Conservation (phyloP, 805 yeast genomes). For the Alloascoidea africana region DNA sequence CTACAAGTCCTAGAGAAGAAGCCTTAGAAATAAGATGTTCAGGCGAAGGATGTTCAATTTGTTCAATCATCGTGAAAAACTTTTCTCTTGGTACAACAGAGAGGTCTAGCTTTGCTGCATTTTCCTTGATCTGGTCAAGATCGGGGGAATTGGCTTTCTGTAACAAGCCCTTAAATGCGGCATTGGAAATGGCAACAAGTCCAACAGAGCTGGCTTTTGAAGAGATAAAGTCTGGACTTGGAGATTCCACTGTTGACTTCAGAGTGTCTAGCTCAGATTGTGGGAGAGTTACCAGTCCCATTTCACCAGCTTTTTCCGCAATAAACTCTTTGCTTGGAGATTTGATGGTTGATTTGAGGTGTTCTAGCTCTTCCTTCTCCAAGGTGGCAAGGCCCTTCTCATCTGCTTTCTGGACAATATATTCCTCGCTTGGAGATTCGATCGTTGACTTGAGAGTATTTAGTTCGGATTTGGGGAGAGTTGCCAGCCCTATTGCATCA, state of each 20-base stretch:
- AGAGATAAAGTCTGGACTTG: slow-evolving; percentile 3
- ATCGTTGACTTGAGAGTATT: background rate
- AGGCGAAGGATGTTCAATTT: background rate
- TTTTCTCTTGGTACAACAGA: slow-evolving; percentile 1
- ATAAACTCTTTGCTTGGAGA: slow-evolving; percentile 8
- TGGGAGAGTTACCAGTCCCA: slow-evolving; percentile 19
- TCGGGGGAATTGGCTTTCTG: slow-evolving; percentile 4
- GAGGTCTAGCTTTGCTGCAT: slow-evolving; percentile 2
- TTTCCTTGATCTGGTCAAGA: slow-evolving; percentile 2
- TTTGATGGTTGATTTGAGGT: slow-evolving; percentile 6
- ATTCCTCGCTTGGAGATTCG: slow-evolving; percentile 9
- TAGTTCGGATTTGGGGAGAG: slow-evolving; percentile 1
- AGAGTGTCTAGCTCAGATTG: slow-evolving; percentile 15
- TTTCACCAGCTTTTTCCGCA: slow-evolving; percentile 13
- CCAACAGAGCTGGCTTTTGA: slow-evolving; percentile 3
- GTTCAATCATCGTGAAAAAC: background rate
- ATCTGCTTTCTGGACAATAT: slow-evolving; percentile 15
- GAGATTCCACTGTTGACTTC: slow-evolving; percentile 4
- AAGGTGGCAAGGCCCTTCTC: slow-evolving; percentile 20
- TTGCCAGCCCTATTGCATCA: background rate
- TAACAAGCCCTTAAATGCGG: slow-evolving; percentile 1
- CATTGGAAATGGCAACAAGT: slow-evolving; percentile 2
- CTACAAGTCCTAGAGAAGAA: background rate
- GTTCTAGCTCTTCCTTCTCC: slow-evolving; percentile 6
- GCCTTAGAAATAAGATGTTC: slow-evolving; percentile 2